Conservation (phyloP, 2,329 filamentous ascomycete genomes). For the Cryphonectria radicalis region DNA sequence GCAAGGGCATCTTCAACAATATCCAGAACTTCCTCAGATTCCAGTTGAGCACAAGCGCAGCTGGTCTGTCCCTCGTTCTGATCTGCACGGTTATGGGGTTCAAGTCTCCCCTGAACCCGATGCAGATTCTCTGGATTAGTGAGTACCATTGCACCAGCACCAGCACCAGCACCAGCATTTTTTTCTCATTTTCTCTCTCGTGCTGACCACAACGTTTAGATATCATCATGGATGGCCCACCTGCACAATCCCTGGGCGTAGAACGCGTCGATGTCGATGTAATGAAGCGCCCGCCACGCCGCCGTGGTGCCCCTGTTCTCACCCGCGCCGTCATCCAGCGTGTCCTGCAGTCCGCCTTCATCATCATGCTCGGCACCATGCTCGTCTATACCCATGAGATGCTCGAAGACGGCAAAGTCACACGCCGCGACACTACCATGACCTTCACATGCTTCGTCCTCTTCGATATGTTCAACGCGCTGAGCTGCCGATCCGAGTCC, state of each 20-base stretch:
- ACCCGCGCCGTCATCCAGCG: constrained; percentile 80
- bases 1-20: constrained; percentile 99
- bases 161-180: neutral
- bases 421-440: constrained; percentile 95
- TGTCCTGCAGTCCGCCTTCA: constrained; percentile 81
- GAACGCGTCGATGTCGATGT: constrained; percentile 93
- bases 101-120: constrained; percentile 94
- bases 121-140: constrained; percentile 99
- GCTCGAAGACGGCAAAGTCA: constrained; percentile 79
- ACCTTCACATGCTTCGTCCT: constrained; percentile 99
- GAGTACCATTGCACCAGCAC: constrained; percentile 42
- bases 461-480: constrained; percentile 99
- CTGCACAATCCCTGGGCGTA: constrained; percentile 94
- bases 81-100: constrained; percentile 91
- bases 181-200: neutral
- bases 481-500: constrained; percentile 87
- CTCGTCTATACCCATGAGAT: constrained; percentile 92
- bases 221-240: constrained; percentile 99
- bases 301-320: constrained; percentile 87
- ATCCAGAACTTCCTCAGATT: constrained; percentile 99
- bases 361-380: constrained; percentile 94
- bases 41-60: constrained; percentile 95
- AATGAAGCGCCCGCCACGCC: constrained; percentile 87
- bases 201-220: constrained; percentile 57
- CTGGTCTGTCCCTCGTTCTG: constrained; percentile 87